Evolutionary conservation across 371 early-diverging fungal species (phyloP).

Genomic region (Furculomyces boomerangus): DNA sequence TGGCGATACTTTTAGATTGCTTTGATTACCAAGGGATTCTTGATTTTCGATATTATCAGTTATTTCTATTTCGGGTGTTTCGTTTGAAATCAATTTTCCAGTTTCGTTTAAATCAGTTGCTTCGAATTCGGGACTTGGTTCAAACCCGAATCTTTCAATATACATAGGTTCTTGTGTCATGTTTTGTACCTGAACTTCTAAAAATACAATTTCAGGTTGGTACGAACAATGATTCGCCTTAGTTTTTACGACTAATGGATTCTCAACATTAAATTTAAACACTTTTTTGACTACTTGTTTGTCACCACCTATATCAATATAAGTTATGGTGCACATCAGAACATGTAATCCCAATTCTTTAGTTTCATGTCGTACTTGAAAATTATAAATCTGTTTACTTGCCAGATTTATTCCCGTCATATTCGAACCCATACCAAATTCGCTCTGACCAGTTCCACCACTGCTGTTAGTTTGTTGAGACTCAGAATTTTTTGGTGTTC

Average conservation of each 20-base stretch:
- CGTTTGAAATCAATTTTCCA: background rate
- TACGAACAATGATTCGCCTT: constrained; percentile 51
- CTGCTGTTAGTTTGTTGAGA: background rate
- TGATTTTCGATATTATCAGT: background rate
- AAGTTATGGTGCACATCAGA: constrained; percentile 74
- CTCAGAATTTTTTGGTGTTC: background rate
- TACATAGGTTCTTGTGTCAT: constrained; percentile 58
- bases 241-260: constrained; percentile 90
- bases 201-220: constrained; percentile 33
- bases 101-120: constrained; percentile 8
- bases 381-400: constrained; percentile 30
- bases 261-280: constrained; percentile 88
- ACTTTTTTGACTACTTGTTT: constrained; percentile 66
- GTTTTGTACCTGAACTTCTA: constrained; percentile 90
- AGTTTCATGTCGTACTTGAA: constrained; percentile 62
- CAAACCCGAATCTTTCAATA: constrained; percentile 76
- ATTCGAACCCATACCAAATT: background rate
- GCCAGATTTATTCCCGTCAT: constrained; percentile 16
- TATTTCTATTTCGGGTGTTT: background rate
- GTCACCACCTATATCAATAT: constrained; percentile 40
- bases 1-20: no score
- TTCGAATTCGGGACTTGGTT: constrained; percentile 49
- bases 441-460: background rate
- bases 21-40: background rate
- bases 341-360: constrained; percentile 88